phyloP scores from a whole-genome alignment of 441 rosid genomes.

The Aleurites moluccanus region DNA sequence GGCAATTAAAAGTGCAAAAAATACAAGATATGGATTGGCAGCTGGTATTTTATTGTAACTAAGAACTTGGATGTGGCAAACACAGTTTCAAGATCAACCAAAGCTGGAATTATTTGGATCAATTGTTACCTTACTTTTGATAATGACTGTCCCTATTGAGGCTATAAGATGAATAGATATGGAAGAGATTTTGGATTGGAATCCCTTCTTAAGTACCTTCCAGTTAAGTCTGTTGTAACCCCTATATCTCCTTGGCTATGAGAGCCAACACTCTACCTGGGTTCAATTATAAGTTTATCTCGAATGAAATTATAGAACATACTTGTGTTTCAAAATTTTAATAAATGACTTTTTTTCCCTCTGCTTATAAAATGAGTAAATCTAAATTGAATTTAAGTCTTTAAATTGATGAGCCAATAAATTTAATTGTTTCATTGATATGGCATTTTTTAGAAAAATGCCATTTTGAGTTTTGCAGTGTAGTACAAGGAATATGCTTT shows the following conservation, averaged over 20 bases:
- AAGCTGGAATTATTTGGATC: constrained; percentile 74
- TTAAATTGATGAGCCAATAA: too few species aligned
- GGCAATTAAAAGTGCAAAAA: constrained; percentile 69
- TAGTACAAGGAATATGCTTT: too few species aligned
- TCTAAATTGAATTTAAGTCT: too few species aligned
- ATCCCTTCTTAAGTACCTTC: constrained; percentile 60
- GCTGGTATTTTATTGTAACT: constrained; percentile 76
- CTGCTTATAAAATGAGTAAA: too few species aligned
- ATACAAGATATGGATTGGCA: constrained; percentile 71
- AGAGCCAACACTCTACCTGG: background rate
- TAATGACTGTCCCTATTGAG: constrained; percentile 66
- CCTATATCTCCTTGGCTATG: constrained; percentile 84
- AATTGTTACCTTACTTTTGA: constrained; percentile 70
- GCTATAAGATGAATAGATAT: constrained; percentile 75
- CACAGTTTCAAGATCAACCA: constrained; percentile 77
- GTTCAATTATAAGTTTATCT: background rate
- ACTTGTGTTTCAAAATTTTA: too few species aligned
- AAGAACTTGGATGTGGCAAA: constrained; percentile 64
- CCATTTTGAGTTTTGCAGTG: too few species aligned
- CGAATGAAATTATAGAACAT: background rate
- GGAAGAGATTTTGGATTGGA: constrained; percentile 69
- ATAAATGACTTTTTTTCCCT: too few species aligned
- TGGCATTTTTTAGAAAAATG: too few species aligned
- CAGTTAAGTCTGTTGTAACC: constrained; percentile 67
- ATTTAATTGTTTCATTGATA: too few species aligned